These are phyloP conservation scores for Camellia lanceoleosa DNA, from an alignment of 148 eudicot genomes.

Conservation along the genomic window DNA sequence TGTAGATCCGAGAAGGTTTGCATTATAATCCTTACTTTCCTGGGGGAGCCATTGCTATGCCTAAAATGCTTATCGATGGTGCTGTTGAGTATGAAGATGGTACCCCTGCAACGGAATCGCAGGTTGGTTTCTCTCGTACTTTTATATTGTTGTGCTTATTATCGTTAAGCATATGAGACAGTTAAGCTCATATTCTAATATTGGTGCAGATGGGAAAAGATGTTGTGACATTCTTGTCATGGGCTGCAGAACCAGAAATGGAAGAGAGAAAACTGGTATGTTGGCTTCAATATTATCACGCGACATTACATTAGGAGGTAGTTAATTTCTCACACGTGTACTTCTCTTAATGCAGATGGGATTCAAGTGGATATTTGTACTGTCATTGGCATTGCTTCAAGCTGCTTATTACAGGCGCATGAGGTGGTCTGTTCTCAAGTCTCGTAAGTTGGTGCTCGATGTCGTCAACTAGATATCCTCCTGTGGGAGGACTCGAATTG, in stretches of 20 bases:
- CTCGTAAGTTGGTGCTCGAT: slow-evolving; percentile 72
- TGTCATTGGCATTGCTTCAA: slow-evolving; percentile 72
- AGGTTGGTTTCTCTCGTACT: slow-evolving; percentile 30
- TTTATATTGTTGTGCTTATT: not conserved
- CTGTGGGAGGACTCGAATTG: not conserved
- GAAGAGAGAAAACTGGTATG: slow-evolving; percentile 88
- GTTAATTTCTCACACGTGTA: not conserved
- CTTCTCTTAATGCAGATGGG: slow-evolving; percentile 55
- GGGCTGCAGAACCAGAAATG: slow-evolving; percentile 97
- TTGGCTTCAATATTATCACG: not conserved
- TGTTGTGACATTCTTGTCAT: slow-evolving; percentile 66
- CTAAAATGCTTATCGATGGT: slow-evolving; percentile 81
- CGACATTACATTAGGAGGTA: not conserved
- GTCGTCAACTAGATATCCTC: slow-evolving; percentile 52
- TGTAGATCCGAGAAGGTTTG: slow-evolving; percentile 71
- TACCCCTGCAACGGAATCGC: slow-evolving; percentile 72
- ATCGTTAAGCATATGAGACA: not conserved
- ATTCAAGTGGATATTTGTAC: slow-evolving; percentile 82
- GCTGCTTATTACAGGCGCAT: slow-evolving; percentile 80
- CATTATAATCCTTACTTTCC: slow-evolving; percentile 88
- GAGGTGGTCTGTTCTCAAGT: slow-evolving; percentile 78
- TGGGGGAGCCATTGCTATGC: slow-evolving; percentile 90
- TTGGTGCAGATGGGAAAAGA: slow-evolving; percentile 83
- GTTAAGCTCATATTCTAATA: not conserved
- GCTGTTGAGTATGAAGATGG: slow-evolving; percentile 87